A percentile compares a stretch with the other conserved stretches of the same genome.
Evolutionary conservation across 306 rosid species (phyloP).

Genomic region (Gleditsia sinensis): DNA sequence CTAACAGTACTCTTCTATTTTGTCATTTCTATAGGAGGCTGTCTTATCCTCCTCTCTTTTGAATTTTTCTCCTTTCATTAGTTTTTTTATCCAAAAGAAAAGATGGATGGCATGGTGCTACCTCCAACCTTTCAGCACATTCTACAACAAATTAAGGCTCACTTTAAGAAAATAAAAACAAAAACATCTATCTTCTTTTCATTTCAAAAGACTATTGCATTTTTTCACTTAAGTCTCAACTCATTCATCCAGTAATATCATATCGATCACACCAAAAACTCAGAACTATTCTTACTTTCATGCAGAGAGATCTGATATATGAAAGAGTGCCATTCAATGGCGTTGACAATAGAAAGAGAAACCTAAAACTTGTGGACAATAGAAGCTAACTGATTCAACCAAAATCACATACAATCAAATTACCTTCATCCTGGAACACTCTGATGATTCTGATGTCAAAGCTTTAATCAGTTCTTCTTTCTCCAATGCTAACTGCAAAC

Average conservation of each 20-base stretch:
- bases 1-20: background rate
- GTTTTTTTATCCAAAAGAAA: background rate
- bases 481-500: slow-evolving; percentile 81
- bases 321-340: background rate
- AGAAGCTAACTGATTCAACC: background rate
- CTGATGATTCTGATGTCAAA: slow-evolving; percentile 77
- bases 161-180: too few species aligned
- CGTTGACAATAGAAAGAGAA: slow-evolving; percentile 17
- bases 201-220: background rate
- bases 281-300: slow-evolving; percentile 21
- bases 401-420: slow-evolving; percentile 11
- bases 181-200: background rate
- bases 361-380: background rate
- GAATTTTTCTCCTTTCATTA: background rate
- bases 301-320: background rate
- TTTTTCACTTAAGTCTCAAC: background rate
- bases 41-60: background rate
- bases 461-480: slow-evolving; percentile 82
- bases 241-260: background rate
- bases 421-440: slow-evolving; percentile 84
- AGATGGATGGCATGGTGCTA: background rate
- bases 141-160: background rate
- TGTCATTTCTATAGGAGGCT: background rate
- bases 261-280: background rate
- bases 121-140: background rate